Evolutionary conservation across 148 eudicot species (phyloP).

Genomic region (Camellia japonica): DNA sequence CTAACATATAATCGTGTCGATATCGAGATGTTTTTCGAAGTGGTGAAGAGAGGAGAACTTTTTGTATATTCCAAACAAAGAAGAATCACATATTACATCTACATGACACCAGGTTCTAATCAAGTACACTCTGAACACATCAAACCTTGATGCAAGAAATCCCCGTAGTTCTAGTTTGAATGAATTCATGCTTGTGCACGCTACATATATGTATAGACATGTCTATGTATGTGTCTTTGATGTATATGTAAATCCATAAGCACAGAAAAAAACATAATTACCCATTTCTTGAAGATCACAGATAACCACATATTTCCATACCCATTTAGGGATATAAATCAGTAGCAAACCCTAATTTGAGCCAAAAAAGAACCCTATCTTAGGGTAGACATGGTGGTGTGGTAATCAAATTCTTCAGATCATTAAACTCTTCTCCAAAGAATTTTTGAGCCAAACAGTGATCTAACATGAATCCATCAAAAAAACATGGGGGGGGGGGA

Average conservation of each 20-base stretch:
- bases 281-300: no score
- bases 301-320: neutral
- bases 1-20: neutral
- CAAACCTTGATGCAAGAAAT: neutral
- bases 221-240: neutral
- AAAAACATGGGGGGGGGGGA: neutral
- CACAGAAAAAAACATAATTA: neutral
- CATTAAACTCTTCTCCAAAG: neutral
- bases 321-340: neutral
- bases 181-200: neutral
- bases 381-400: neutral
- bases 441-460: neutral
- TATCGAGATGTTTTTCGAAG: neutral
- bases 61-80: neutral
- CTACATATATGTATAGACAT: neutral
- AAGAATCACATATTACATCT: neutral
- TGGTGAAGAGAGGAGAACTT: neutral
- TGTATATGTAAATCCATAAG: neutral
- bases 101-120: neutral
- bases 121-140: neutral
- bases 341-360: slow-evolving; percentile 11
- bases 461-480: slow-evolving; percentile 3
- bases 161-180: neutral
- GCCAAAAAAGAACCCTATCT: neutral
- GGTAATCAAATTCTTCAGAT: neutral